Evolutionary conservation across 2,329 filamentous ascomycete genomes (phyloP).

Genomic region (Botrytis fragariae): DNA sequence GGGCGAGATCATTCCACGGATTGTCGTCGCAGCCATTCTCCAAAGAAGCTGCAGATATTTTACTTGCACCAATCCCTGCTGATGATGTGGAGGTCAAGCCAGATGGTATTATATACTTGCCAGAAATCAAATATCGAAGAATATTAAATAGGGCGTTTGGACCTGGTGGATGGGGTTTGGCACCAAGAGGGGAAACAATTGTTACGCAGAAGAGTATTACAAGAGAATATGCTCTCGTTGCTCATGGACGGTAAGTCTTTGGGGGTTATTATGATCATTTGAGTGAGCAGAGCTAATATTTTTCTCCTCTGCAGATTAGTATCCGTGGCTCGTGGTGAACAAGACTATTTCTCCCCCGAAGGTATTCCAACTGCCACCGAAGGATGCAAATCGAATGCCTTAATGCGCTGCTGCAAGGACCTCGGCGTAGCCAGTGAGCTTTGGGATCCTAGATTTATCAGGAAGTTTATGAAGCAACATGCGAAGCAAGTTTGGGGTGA

Average conservation of each 20-base stretch:
- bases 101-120: conserved; percentile 92
- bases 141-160: conserved; percentile 91
- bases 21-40: conserved; percentile 63
- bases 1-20: conserved; percentile 70
- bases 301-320: conserved; percentile 63
- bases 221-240: conserved; percentile 89
- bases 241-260: conserved; percentile 71
- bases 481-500: conserved; percentile 86
- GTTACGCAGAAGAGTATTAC: conserved; percentile 60
- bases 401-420: conserved; percentile 99
- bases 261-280: background rate
- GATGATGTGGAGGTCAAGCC: conserved; percentile 95
- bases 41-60: conserved; percentile 58
- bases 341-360: conserved; percentile 87
- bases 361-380: conserved; percentile 92
- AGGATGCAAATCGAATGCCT: conserved; percentile 94
- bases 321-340: conserved; percentile 88
- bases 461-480: conserved; percentile 72
- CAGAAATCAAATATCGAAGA: conserved; percentile 95
- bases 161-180: conserved; percentile 92
- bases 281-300: conserved; percentile 21
- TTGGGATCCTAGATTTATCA: conserved; percentile 92
- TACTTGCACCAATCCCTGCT: conserved; percentile 61
- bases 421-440: conserved; percentile 90
- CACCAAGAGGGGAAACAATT: conserved; percentile 76